Evolutionary conservation across 495 filamentous ascomycete species (phyloP), one percentile per base, ranked within the genome.

Genomic region (Annulohypoxylon bovei): DNA sequence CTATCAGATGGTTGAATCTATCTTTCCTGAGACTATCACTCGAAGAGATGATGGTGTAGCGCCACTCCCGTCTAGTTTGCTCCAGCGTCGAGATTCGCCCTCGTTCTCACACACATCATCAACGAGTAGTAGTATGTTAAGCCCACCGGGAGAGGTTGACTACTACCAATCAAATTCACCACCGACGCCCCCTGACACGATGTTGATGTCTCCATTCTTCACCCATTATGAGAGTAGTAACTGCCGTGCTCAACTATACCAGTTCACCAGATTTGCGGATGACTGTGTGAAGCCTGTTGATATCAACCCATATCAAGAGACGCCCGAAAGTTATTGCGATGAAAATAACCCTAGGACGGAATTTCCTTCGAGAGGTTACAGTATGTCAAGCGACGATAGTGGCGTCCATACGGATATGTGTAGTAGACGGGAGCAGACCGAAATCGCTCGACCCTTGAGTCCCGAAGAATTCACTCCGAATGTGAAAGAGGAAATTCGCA

Each of bases 101-200:
- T 80, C 72, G 70, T 81, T 72, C 64, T 77, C 55, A 75, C 80
- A 81, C 22, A 72, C 74, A 40, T 77, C 80, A 2, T 78, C 78
- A 16, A 77, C 81, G 0, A 76, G 74, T n/a, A 77, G 78, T 49
- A 78, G 75, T 52, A 67, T 64, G 18, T 70, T 72, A 27, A 83
- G 81, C 27, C 81, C 81, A 7, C 79, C 66, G 0, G 60, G 78
- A 2, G 81, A 83, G 11, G 71, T 71, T 33, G 80, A 82, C 46
- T 77, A 75, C 32, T 78, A 74, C 64, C 74, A 77, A 60, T 67
- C 75, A 35, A 62, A 72, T 25, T 70, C 73, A n/a, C 80, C 77
- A 12, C 66, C 71, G 39, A 80, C 81, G 6, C 80, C 78, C 3
- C 68, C 74, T 18, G 81, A 78, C 47, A 63, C 71, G 16, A 42